Conservation (phyloP, 192 early-diverging fungal genomes). For the Coemansia guatemalensis region DNA sequence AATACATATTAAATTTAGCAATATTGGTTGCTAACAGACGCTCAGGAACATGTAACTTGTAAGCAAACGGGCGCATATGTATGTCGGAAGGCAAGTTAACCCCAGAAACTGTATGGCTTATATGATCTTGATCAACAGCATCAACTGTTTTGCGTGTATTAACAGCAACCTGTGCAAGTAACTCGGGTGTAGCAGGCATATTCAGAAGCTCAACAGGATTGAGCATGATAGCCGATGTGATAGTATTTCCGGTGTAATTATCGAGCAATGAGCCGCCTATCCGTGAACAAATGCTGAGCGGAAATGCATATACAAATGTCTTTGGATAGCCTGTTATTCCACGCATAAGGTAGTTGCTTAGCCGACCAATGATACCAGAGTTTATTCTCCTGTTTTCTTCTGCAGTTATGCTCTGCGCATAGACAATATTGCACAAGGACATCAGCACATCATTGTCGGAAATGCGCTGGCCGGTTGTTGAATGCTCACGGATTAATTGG, state of each 20-base stretch:
- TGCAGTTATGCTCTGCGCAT: constrained; percentile 4
- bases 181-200: constrained; percentile 3
- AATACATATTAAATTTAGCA: constrained; percentile 5
- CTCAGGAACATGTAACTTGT: constrained; percentile 1
- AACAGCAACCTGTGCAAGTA: background rate
- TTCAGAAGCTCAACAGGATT: constrained; percentile 4
- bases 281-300: background rate
- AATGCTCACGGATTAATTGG: background rate
- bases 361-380: background rate
- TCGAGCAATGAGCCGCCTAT: background rate
- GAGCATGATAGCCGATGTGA: background rate
- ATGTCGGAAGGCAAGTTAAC: background rate
- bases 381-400: background rate
- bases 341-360: background rate
- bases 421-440: background rate
- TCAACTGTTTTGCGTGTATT: background rate
- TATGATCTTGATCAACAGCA: constrained; percentile 6
- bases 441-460: constrained; percentile 23
- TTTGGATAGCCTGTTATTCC: background rate
- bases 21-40: background rate
- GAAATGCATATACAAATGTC: background rate
- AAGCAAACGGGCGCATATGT: background rate
- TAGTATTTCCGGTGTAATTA: constrained; percentile 3
- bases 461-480: background rate
- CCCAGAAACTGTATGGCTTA: background rate